These are phyloP conservation scores for Selenicereus undatus DNA, from an alignment of 148 eudicot species.

Conservation along the genomic window DNA sequence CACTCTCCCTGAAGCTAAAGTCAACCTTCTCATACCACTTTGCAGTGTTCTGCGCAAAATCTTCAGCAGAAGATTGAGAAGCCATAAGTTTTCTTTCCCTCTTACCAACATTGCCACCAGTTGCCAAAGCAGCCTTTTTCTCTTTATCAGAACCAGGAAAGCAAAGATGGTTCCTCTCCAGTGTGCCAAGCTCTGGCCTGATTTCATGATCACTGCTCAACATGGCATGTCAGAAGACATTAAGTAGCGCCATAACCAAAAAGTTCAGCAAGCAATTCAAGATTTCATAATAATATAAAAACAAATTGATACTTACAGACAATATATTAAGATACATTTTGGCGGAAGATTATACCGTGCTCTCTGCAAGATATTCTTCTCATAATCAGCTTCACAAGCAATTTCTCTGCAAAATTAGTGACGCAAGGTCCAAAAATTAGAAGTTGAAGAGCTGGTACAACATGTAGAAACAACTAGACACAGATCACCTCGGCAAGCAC, in stretches of 20 bases:
- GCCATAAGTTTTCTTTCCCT: slow-evolving; percentile 20
- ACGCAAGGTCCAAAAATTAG: slow-evolving; percentile 8
- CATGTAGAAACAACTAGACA: slow-evolving; percentile 1
- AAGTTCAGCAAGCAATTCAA: not conserved
- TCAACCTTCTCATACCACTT: slow-evolving; percentile 9
- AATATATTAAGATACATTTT: slow-evolving; percentile 65
- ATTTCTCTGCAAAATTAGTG: slow-evolving; percentile 39
- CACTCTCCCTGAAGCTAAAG: no score
- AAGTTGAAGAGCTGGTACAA: not conserved
- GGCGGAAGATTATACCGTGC: slow-evolving; percentile 77
- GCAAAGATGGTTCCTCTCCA: slow-evolving; percentile 56
- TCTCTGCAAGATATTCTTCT: slow-evolving; percentile 38
- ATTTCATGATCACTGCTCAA: slow-evolving; percentile 66
- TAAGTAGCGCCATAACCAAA: not conserved
- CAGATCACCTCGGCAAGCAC: slow-evolving; percentile 73
- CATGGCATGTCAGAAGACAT: slow-evolving; percentile 14
- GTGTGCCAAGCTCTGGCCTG: slow-evolving; percentile 50
- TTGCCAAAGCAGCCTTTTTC: slow-evolving; percentile 15
- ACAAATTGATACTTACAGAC: slow-evolving; percentile 49
- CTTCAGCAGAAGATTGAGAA: not conserved
- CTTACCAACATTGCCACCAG: slow-evolving; percentile 7
- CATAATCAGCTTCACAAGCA: slow-evolving; percentile 30
- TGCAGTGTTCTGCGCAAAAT: no score
- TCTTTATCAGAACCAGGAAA: slow-evolving; percentile 41
- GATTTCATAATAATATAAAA: not conserved